Evolutionary conservation across 1,284 basidiomycete species (phyloP).

Genomic region (Psilocybe mexicana): DNA sequence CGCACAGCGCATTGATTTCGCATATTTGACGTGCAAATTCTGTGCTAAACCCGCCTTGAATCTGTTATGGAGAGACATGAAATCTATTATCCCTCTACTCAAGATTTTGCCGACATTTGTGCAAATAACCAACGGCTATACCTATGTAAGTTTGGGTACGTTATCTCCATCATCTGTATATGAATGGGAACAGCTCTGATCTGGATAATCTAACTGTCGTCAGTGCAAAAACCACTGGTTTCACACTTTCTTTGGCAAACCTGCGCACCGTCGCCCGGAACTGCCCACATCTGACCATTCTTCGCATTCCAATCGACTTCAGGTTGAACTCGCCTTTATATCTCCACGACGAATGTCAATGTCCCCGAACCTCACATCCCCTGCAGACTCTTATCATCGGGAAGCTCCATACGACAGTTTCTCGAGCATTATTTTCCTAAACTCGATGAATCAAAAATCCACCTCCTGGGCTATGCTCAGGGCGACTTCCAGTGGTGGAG

Average conservation of each 20-base stretch:
- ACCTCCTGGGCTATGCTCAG: background rate
- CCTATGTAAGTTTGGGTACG: constrained; percentile 1
- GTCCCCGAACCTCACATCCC: background rate
- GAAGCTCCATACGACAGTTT: constrained; percentile 4
- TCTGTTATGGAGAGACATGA: background rate
- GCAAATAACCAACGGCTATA: background rate
- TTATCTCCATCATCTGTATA: background rate
- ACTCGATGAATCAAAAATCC: background rate
- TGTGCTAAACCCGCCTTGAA: background rate
- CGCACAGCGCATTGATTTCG: background rate
- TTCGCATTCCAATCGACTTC: constrained; percentile 9
- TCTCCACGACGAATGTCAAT: background rate
- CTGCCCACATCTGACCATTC: constrained; percentile 7
- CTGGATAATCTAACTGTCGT: too few relatives aligned
- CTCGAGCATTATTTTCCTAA: constrained; percentile 11
- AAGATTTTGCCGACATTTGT: background rate
- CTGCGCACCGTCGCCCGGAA: constrained; percentile 4
- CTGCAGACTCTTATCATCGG: constrained; percentile 4
- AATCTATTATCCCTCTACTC: background rate
- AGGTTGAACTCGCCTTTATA: background rate
- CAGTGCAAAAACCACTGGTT: background rate
- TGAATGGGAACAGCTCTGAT: background rate
- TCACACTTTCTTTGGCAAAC: constrained; percentile 3
- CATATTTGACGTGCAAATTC: background rate
- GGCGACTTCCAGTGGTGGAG: constrained; percentile 11